Evolutionary conservation across 2,329 filamentous ascomycete species (phyloP).

Genomic region (Thielaviopsis musarum): DNA sequence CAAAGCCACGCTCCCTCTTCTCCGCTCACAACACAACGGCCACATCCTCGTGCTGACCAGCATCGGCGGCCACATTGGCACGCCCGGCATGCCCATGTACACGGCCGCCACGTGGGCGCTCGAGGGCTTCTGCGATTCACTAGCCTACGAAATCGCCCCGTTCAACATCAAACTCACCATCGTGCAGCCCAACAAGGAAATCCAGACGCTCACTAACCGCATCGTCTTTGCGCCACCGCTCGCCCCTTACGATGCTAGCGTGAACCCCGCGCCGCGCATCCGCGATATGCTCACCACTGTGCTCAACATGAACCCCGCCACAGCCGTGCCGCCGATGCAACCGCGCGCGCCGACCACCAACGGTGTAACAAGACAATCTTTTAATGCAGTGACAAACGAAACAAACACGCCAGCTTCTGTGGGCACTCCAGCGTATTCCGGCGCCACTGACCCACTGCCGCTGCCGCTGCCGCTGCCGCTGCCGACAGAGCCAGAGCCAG

Average conservation of each 20-base stretch:
- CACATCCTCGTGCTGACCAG: conserved; percentile 84
- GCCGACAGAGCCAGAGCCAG: conserved; percentile 11
- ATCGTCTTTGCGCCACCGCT: conserved; percentile 72
- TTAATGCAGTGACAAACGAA: no score
- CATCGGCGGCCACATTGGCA: conserved; percentile 82
- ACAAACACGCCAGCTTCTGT: background rate
- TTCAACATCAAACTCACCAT: conserved; percentile 96
- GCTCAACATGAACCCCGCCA: conserved; percentile 57
- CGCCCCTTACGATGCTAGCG: conserved; percentile 43
- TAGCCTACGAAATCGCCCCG: conserved; percentile 90
- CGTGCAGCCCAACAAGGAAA: conserved; percentile 88
- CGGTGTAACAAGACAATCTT: no score
- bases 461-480: no score
- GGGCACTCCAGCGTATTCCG: background rate
- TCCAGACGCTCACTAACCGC: conserved; percentile 70
- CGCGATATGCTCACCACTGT: conserved; percentile 70
- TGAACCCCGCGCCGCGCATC: conserved; percentile 57
- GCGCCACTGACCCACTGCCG: background rate
- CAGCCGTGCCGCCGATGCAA: conserved; percentile 25
- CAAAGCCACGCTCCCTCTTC: conserved; percentile 65
- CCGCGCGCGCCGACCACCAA: conserved; percentile 2
- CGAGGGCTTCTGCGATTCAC: conserved; percentile 86
- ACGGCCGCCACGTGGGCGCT: conserved; percentile 88
- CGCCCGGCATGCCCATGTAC: conserved; percentile 78
- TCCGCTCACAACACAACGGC: conserved; percentile 65